These are phyloP conservation scores for Epithemia pelagica DNA, from an alignment of 108 stramenopile species.

Conservation along the genomic window DNA sequence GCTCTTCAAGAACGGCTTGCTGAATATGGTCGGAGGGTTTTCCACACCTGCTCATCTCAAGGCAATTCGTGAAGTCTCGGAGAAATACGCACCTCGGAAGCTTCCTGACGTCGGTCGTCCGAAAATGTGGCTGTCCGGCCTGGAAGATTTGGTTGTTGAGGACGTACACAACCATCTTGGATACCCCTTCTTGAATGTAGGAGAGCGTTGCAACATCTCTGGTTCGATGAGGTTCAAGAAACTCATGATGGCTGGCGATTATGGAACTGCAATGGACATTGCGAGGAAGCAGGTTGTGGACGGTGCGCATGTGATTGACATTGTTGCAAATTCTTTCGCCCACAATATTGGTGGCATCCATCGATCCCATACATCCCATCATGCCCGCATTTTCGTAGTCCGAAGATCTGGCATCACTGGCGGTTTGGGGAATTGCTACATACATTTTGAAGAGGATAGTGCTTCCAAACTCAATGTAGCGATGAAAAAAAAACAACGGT, in stretches of 20 bases:
- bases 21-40: constrained; percentile 87
- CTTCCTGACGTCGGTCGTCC: constrained; percentile 35
- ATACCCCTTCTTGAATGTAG: constrained; percentile 75
- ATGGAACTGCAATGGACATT: constrained; percentile 90
- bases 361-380: constrained; percentile 88
- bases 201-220: constrained; percentile 91
- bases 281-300: constrained; percentile 94
- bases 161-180: constrained; percentile 54
- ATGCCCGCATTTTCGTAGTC: constrained; percentile 96
- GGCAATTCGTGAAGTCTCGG: constrained; percentile 52
- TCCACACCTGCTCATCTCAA: constrained; percentile 83
- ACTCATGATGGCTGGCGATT: too few species aligned
- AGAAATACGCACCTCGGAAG: constrained; percentile 34
- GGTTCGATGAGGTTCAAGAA: constrained; percentile 92
- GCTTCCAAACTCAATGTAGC: too few species aligned
- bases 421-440: constrained; percentile 94
- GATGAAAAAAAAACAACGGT: too few species aligned
- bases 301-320: constrained; percentile 94
- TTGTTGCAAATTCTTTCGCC: constrained; percentile 97
- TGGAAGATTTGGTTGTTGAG: constrained; percentile 67
- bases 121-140: constrained; percentile 75
- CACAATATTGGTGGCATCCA: constrained; percentile 92
- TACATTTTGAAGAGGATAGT: constrained; percentile 91
- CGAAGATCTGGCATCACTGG: constrained; percentile 81
- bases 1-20: constrained; percentile 54